phyloP scores from a whole-genome alignment of 208 protist species.

The Balamuthia mandrillaris region DNA sequence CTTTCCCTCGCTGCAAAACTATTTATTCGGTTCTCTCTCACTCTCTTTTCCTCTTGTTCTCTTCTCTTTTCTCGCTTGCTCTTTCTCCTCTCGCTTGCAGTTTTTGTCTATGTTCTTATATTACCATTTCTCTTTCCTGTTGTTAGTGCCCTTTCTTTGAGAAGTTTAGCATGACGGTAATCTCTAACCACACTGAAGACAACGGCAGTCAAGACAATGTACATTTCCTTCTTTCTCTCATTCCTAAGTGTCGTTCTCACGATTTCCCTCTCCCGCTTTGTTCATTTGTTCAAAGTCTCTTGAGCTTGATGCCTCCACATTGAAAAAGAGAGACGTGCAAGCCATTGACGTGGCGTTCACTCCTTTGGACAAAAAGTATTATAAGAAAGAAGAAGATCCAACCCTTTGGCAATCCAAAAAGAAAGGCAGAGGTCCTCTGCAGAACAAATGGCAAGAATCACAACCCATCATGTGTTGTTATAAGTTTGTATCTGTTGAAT shows the following conservation, averaged over 20 bases:
- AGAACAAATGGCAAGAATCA: background rate
- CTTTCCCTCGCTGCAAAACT: conserved; percentile 72
- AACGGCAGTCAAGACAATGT: conserved; percentile 42
- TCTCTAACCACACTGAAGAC: conserved; percentile 31
- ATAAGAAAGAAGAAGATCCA: conserved; percentile 64
- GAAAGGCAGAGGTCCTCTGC: conserved; percentile 62
- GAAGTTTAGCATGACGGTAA: conserved; percentile 41
- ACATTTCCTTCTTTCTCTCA: background rate
- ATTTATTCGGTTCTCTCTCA: background rate
- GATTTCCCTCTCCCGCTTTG: background rate
- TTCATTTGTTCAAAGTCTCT: conserved; percentile 44
- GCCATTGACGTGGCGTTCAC: conserved; percentile 69
- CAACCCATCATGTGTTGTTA: conserved; percentile 56
- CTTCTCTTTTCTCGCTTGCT: background rate
- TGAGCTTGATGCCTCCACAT: conserved; percentile 51
- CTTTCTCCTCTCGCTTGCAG: background rate
- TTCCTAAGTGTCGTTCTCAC: background rate
- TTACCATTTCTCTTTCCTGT: background rate
- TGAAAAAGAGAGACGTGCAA: conserved; percentile 66
- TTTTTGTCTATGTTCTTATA: background rate
- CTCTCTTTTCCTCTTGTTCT: background rate
- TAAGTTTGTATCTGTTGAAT: conserved; percentile 52
- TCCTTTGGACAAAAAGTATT: conserved; percentile 48
- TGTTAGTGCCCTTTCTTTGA: conserved; percentile 35
- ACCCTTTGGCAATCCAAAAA: conserved; percentile 58